phyloP scores from a whole-genome alignment of 129 eudicot species.

The Gnaphalium uliginosum region DNA sequence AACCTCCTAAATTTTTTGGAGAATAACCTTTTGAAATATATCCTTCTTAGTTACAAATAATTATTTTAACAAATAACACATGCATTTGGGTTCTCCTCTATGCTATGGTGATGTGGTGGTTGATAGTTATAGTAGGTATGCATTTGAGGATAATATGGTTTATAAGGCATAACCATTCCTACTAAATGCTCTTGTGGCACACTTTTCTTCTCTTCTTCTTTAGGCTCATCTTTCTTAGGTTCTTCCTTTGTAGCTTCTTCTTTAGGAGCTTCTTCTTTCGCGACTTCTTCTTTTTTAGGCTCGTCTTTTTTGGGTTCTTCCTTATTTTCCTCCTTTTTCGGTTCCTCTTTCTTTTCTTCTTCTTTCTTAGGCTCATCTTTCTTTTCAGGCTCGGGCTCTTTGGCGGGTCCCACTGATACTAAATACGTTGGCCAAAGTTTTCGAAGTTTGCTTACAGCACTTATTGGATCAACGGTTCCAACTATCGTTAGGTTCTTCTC shows the following conservation, averaged over 20 bases:
- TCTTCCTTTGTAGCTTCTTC: constrained; percentile 52
- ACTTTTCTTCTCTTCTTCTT: constrained; percentile 55
- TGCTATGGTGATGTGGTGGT: constrained; percentile 62
- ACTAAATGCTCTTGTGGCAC: constrained; percentile 46
- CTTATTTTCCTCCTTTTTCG: constrained; percentile 51
- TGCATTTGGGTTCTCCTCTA: constrained; percentile 92
- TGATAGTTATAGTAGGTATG: constrained; percentile 57
- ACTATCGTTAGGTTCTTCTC: constrained; percentile 70
- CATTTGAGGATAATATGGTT: constrained; percentile 73
- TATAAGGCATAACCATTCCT: constrained; percentile 62
- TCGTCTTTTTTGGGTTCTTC: constrained; percentile 58
- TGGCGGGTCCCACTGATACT: constrained; percentile 75
- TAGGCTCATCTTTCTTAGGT: constrained; percentile 51
- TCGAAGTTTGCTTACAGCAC: constrained; percentile 73
- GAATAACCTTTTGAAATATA: constrained; percentile 20
- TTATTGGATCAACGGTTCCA: constrained; percentile 82
- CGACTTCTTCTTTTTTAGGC: constrained; percentile 50
- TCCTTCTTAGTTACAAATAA: constrained; percentile 26
- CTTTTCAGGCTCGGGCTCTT: constrained; percentile 94
- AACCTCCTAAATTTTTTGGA: constrained; percentile 24
- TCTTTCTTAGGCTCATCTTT: constrained; percentile 68
- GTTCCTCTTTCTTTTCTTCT: constrained; percentile 54
- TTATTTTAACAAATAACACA: constrained; percentile 55
- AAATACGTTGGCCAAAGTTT: constrained; percentile 74
- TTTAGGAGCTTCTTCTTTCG: constrained; percentile 44